Base-by-base conservation (phyloP, 805 yeast species). In the Nakazawaea anatomiae region DNA sequence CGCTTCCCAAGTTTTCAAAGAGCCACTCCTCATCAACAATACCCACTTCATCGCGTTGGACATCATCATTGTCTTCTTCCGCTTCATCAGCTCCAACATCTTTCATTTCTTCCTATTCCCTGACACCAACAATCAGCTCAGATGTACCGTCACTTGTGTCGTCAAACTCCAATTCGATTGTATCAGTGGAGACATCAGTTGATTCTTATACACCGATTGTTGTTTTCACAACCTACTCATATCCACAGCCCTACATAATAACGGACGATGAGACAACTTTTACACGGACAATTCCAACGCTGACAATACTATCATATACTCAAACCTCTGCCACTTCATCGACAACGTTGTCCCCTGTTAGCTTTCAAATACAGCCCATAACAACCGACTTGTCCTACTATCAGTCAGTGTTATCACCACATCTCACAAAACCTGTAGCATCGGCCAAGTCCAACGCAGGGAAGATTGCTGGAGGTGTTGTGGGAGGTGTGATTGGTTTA, bases 401-500 rank as follows among this genome's bases (percentile, higher is more conserved):
- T 40, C 47, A 51, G 38, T 31, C 44, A 6, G 42, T 46, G 9
- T 12, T 34, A n/a, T 50, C 32, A 25, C 55, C 29, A 6, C 36
- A 32, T 27, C 42, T 3, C 27, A 35, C 45, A 42, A 35, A 29
- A 44, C 42, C 39, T 39, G 41, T 7, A 53, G 56, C 32, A 39
- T 49, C 58, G 12, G 45, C 68, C 27, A 71, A 67, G 46, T 42
- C 44, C 11, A 25, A 30, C 4, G 59, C 63, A 8, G 75, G 71
- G 1, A 62, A 74, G 11, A 72, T 73, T 39, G 75, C 63, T 3
- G 77, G 77, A 12, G 76, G 76, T 7, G 76, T 72, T 1, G 75
- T 72, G 3, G 77, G 76, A 12, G 77, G 76, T 9, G 51, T 71
- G 6, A 70, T 63, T 1, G 76, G 64, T 1, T 40, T 66, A 3